phyloP scores from a whole-genome alignment of 2,329 filamentous ascomycete species.

The Arthrobotrys pseudoclavata region DNA sequence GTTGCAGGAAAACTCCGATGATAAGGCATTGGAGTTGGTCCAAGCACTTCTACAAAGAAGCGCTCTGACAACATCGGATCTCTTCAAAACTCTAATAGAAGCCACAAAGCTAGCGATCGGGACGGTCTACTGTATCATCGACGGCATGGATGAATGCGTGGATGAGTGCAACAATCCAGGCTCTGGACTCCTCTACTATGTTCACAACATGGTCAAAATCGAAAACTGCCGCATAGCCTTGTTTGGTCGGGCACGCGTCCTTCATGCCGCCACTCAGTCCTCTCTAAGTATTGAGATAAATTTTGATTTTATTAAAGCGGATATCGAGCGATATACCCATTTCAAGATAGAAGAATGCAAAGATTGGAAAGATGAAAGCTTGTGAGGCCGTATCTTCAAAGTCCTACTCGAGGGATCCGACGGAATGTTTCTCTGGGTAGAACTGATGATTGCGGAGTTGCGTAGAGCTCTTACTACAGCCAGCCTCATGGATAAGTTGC shows the following conservation, averaged over 20 bases:
- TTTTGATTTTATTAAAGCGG: not conserved
- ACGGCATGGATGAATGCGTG: conserved; percentile 17
- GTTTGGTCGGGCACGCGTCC: not conserved
- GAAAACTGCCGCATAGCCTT: not conserved
- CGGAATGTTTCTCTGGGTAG: conserved; percentile 30
- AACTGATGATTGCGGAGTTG: conserved; percentile 1
- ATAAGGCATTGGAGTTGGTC: not conserved
- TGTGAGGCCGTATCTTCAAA: not conserved
- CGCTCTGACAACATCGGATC: not conserved
- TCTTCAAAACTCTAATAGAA: not conserved
- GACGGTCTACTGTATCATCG: conserved; percentile 19
- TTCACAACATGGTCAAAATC: not conserved
- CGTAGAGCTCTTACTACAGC: not conserved
- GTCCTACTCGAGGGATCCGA: not conserved
- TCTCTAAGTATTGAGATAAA: conserved; percentile 15
- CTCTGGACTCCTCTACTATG: not conserved
- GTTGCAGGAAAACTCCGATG: not conserved
- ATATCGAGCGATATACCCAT: not conserved
- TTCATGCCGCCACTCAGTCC: not conserved
- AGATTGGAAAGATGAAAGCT: not conserved
- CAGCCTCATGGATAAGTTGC: not conserved
- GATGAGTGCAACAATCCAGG: conserved; percentile 5
- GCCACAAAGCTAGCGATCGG: not conserved
- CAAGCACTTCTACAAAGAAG: not conserved
- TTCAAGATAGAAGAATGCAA: not conserved